A percentile compares a stretch with the other conserved stretches of the same genome.
Evolutionary conservation across 345 rosid genomes (phyloP).

Genomic region (Murraya koenigii): DNA sequence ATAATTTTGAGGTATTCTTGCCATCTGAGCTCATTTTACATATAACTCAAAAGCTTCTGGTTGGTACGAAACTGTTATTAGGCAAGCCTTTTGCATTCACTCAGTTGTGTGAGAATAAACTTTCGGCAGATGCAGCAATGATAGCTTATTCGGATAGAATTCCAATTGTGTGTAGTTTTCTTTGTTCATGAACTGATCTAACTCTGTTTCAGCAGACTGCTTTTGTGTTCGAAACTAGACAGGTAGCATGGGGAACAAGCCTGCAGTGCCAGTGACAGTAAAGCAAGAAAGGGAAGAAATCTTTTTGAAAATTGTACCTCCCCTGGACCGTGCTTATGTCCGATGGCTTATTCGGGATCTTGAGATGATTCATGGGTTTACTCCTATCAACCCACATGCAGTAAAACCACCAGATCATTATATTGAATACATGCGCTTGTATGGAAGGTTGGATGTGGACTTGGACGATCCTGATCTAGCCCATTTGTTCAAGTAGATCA

Average conservation of each 20-base stretch:
- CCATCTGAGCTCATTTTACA: not conserved
- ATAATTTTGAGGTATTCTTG: not conserved
- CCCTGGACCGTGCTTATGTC: conserved; percentile 53
- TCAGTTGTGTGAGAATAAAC: not conserved
- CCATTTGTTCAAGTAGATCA: conserved; percentile 51
- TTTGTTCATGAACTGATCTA: not conserved
- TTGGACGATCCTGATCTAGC: conserved; percentile 76
- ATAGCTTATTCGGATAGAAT: not conserved
- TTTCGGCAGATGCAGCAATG: not conserved
- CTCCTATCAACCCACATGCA: conserved; percentile 39
- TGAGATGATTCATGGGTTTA: conserved; percentile 60
- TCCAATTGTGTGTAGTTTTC: not conserved
- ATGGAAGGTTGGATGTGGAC: conserved; percentile 67
- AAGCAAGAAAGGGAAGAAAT: conserved; percentile 57
- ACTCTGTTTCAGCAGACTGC: not conserved
- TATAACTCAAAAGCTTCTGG: not conserved
- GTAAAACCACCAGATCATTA: conserved; percentile 73
- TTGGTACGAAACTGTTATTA: not conserved
- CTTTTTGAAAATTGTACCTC: conserved; percentile 58
- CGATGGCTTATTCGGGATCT: conserved; percentile 83
- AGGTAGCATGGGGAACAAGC: conserved; percentile 70
- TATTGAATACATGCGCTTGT: conserved; percentile 54
- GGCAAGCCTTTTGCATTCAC: not conserved
- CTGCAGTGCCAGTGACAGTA: conserved; percentile 36
- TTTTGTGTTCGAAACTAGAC: conserved; percentile 10